Conservation (phyloP, 2,329 filamentous ascomycete species). For the Ustulina deusta region DNA sequence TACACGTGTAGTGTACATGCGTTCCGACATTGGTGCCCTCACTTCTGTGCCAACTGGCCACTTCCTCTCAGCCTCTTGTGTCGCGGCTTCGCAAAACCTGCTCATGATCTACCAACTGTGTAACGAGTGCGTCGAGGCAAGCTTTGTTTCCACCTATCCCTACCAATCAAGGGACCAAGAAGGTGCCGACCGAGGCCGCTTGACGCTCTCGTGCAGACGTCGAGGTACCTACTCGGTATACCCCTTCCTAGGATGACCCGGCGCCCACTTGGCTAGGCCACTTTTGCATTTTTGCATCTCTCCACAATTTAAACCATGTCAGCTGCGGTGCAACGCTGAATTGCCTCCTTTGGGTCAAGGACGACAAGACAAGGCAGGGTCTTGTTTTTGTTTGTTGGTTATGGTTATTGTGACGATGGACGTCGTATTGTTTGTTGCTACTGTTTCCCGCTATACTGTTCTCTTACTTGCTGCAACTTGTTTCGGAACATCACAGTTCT, state of each 20-base stretch:
- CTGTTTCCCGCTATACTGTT: conserved; percentile 16
- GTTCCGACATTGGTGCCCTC: conserved; percentile 19
- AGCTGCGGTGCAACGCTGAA: conserved; percentile 34
- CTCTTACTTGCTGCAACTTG: neutral
- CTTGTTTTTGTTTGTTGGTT: conserved; percentile 18
- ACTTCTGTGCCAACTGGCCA: neutral
- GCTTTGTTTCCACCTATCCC: conserved; percentile 14
- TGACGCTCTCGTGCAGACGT: conserved; percentile 2
- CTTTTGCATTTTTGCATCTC: conserved; percentile 28
- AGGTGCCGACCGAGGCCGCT: neutral
- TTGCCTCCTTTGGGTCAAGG: conserved; percentile 21
- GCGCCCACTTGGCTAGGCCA: conserved; percentile 27
- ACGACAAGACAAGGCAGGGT: conserved; percentile 25
- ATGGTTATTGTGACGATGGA: conserved; percentile 24
- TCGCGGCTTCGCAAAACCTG: conserved; percentile 28
- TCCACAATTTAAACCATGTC: conserved; percentile 37
- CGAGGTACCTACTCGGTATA: neutral
- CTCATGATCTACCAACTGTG: conserved; percentile 29
- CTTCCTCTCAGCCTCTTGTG: conserved; percentile 33
- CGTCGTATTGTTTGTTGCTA: conserved; percentile 23
- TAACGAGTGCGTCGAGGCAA: conserved; percentile 33
- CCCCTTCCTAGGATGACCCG: conserved; percentile 18
- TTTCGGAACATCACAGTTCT: conserved; percentile 27
- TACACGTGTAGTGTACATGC: neutral
- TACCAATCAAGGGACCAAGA: conserved; percentile 25